phyloP scores from a whole-genome alignment of 2,329 filamentous ascomycete species.

The Phaeosphaeria sp. region DNA sequence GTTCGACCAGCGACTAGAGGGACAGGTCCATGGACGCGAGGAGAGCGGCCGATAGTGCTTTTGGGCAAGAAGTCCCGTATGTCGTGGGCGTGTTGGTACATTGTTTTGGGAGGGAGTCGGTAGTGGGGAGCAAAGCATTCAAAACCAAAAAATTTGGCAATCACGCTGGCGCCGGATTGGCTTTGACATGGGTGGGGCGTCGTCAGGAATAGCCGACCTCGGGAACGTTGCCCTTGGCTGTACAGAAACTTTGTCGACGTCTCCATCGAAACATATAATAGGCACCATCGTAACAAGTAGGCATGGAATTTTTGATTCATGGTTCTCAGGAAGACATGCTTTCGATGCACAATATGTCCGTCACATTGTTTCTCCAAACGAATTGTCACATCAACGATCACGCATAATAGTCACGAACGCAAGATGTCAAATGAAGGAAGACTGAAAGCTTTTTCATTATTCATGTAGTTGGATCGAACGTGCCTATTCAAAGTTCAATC shows the following conservation, averaged over 20 bases:
- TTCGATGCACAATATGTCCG: not conserved
- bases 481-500: not conserved
- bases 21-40: slow-evolving; percentile 12
- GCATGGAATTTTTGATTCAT: no score
- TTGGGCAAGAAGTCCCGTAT: slow-evolving; percentile 20
- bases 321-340: not conserved
- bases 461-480: not conserved
- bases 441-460: not conserved
- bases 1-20: slow-evolving; percentile 21
- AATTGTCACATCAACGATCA: not conserved
- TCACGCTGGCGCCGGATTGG: slow-evolving; percentile 4
- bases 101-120: slow-evolving; percentile 35
- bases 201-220: not conserved
- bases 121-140: slow-evolving; percentile 28
- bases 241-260: not conserved
- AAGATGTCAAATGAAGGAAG: not conserved
- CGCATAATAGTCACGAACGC: not conserved
- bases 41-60: slow-evolving; percentile 5
- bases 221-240: not conserved
- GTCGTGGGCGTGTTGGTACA: slow-evolving; percentile 28
- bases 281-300: no score
- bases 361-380: not conserved
- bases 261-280: no score
- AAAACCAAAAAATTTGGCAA: slow-evolving; percentile 27
- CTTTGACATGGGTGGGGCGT: not conserved